Evolutionary conservation across 2,329 filamentous ascomycete genomes (phyloP), one percentile per base, ranked within the genome.

Genomic region (Stachybotrys chlorohalonatus): DNA sequence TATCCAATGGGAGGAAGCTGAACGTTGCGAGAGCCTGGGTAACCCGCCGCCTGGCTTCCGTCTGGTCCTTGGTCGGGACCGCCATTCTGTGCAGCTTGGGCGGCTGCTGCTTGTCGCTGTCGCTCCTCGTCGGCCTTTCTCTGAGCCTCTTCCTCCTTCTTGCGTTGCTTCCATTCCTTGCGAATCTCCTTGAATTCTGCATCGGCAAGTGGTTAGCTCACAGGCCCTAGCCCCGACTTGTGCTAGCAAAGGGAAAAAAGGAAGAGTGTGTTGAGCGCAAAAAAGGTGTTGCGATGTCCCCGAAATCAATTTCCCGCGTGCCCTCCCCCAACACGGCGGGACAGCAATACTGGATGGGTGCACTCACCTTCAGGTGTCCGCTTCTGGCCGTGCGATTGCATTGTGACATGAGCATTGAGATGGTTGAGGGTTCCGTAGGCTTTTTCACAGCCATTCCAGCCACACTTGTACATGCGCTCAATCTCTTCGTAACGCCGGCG

Each of bases 401-500:
- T 97, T 13, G 94, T 97, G 51, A 99, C 94, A 67, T 99, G 94
- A 46, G 94, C 94, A 68, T 99, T 99, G 63, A 99, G 72, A 70
- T 99, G 94, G 71, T 99, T 99, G 58, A 99, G 75, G 51, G 94
- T 99, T 57, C 94, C 94, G 63, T 99, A 99, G 3, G 94, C 94
- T 75, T 99, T 99, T 73, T 99, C 94, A 68, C 94, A 99, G 8
- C 92, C 92, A 61, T 96, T 93, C 90, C 91, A 97, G 31, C 93
- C 94, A 68, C 94, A 99, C 73, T 97, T 97, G 79, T 99, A 97
- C 94, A 99, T 97, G 68, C 94, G 86, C 76, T 99, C 94, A 64
- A 99, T 99, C 70, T 99, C 94, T 73, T 99, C 94, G 65, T 96
- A 99, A 53, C 94, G 84, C 64, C 94, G 81, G 60, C 94, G 84